Conservation (phyloP, 768 basidiomycete genomes). For the Psilocybe cyanescens region DNA sequence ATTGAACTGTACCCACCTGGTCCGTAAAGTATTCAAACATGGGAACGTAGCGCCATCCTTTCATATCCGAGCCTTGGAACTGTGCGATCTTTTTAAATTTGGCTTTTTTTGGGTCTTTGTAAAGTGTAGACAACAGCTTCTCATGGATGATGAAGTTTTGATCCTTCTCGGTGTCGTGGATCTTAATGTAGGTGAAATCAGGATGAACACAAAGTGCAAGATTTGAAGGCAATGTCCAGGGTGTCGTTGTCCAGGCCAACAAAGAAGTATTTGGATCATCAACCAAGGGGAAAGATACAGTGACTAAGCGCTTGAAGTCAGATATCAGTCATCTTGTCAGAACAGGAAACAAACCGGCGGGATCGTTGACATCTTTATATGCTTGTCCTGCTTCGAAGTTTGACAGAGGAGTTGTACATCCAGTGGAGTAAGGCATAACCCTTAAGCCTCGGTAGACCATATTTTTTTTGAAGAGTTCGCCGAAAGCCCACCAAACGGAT, state of each 20-base stretch:
- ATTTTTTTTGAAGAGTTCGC: slow-evolving; percentile 88
- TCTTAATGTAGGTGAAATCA: slow-evolving; percentile 95
- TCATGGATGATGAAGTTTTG: slow-evolving; percentile 94
- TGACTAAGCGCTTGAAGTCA: slow-evolving; percentile 55
- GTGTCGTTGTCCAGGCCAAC: slow-evolving; percentile 98
- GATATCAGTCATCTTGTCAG: neutral
- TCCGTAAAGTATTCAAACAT: slow-evolving; percentile 98
- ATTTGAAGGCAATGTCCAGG: slow-evolving; percentile 98
- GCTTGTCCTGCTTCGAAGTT: slow-evolving; percentile 96
- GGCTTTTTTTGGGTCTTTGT: slow-evolving; percentile 97
- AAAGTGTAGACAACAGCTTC: slow-evolving; percentile 80
- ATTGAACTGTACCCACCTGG: slow-evolving; percentile 51
- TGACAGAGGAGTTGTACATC: slow-evolving; percentile 92
- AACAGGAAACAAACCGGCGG: slow-evolving; percentile 62
- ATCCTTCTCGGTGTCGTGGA: slow-evolving; percentile 86
- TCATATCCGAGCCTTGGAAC: slow-evolving; percentile 92
- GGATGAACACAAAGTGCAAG: slow-evolving; percentile 96
- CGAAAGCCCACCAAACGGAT: slow-evolving; percentile 99
- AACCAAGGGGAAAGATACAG: slow-evolving; percentile 89
- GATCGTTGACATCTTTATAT: slow-evolving; percentile 93
- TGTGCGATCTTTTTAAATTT: slow-evolving; percentile 91
- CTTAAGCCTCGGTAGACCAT: slow-evolving; percentile 91
- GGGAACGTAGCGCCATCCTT: slow-evolving; percentile 94
- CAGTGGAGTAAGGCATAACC: slow-evolving; percentile 99
- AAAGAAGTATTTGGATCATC: slow-evolving; percentile 91